Evolutionary conservation across 1,284 basidiomycete genomes (phyloP).

Genomic region (Leccinum griseonigrum): DNA sequence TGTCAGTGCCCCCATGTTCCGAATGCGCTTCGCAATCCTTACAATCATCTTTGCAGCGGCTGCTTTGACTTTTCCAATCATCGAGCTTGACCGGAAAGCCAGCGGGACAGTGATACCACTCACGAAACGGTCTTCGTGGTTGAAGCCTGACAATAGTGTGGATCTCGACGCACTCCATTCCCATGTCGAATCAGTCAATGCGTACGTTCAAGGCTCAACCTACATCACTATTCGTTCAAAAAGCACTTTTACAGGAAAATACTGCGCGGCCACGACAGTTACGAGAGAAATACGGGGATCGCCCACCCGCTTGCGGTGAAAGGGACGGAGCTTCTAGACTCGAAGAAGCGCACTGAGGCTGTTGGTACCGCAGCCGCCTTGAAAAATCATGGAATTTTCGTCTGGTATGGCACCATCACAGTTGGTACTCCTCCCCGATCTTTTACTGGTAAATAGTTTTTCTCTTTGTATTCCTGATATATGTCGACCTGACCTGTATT

Average conservation of each 20-base stretch:
- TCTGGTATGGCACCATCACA: neutral
- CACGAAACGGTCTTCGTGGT: neutral
- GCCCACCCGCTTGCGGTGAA: neutral
- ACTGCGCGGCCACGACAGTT: neutral
- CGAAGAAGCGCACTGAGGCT: neutral
- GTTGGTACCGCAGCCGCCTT: neutral
- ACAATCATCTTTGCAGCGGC: neutral
- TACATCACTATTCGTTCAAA: neutral
- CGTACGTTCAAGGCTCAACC: neutral
- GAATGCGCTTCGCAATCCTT: neutral
- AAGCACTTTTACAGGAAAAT: neutral
- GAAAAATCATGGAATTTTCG: neutral
- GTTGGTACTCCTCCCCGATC: no score
- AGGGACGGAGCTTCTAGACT: neutral
- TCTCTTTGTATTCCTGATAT: no score
- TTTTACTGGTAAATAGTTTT: no score
- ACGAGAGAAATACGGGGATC: neutral
- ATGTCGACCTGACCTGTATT: no score
- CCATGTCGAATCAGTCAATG: neutral
- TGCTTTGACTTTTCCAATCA: neutral
- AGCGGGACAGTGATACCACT: neutral
- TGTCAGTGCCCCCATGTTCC: neutral
- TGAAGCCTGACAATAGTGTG: neutral
- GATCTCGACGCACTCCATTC: neutral
- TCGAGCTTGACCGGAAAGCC: neutral